These are phyloP conservation scores for Arthrocladium fulminans DNA, from an alignment of 2,329 filamentous ascomycete species.

Conservation along the genomic window DNA sequence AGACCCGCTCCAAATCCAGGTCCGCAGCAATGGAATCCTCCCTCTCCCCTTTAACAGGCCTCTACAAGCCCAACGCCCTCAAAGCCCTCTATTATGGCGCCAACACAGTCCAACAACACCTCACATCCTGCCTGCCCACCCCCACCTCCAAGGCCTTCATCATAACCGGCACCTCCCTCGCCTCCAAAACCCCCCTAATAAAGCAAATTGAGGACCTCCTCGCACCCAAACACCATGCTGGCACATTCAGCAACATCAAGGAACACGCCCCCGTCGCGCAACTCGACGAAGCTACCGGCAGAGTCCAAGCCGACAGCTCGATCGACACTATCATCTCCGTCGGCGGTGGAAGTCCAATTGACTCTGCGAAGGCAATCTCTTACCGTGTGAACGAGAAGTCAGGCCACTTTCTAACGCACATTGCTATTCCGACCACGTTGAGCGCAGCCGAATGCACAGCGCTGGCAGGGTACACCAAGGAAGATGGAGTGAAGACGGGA, in stretches of 20 bases:
- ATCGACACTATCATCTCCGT: slow-evolving; percentile 49
- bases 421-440: slow-evolving; percentile 43
- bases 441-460: slow-evolving; percentile 49
- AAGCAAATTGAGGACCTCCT: slow-evolving; percentile 43
- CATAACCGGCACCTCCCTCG: slow-evolving; percentile 47
- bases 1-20: not conserved
- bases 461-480: slow-evolving; percentile 43
- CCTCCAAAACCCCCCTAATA: slow-evolving; percentile 46
- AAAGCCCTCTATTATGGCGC: slow-evolving; percentile 44
- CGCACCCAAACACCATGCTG: slow-evolving; percentile 38
- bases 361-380: slow-evolving; percentile 41
- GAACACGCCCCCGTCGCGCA: slow-evolving; percentile 49
- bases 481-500: slow-evolving; percentile 43
- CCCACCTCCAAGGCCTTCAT: slow-evolving; percentile 47
- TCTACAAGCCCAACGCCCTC: slow-evolving; percentile 42
- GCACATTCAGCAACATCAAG: slow-evolving; percentile 47
- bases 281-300: slow-evolving; percentile 43
- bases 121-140: slow-evolving; percentile 36
- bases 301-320: slow-evolving; percentile 35
- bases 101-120: slow-evolving; percentile 38
- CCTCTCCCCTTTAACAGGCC: slow-evolving; percentile 37
- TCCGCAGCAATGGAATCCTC: slow-evolving; percentile 16
- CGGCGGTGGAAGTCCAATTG: slow-evolving; percentile 49
- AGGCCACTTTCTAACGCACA: slow-evolving; percentile 36
- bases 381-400: slow-evolving; percentile 36